Conservation (phyloP, 1,284 basidiomycete genomes). For the Cystobasidium slooffiae region DNA sequence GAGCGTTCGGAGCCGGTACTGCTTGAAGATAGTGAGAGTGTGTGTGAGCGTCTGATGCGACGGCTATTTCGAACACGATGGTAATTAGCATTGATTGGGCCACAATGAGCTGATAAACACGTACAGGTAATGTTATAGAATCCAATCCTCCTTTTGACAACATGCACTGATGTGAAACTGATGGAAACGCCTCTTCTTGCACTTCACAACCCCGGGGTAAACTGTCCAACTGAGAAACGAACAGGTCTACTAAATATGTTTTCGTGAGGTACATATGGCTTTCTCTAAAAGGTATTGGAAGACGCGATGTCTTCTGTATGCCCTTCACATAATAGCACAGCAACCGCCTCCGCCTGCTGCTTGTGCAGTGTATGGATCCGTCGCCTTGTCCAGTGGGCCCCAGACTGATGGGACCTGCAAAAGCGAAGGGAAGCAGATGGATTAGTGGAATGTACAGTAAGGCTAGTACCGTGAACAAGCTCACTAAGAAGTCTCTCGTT, state of each 20-base stretch:
- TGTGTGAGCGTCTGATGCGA: background rate
- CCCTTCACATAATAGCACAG: slow-evolving; percentile 61
- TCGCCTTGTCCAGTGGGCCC: slow-evolving; percentile 85
- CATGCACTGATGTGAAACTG: slow-evolving; percentile 16
- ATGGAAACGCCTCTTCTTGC: background rate
- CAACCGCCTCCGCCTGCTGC: slow-evolving; percentile 63
- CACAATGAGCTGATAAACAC: background rate
- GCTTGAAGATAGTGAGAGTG: background rate
- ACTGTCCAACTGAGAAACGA: no score
- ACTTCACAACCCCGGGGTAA: background rate
- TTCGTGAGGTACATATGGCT: no score
- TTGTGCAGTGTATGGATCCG: slow-evolving; percentile 84
- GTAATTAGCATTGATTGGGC: no score
- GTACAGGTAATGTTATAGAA: background rate
- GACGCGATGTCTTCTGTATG: background rate
- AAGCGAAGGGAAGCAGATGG: background rate
- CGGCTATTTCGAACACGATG: no score
- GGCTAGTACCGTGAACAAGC: background rate
- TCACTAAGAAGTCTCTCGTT: slow-evolving; percentile 76
- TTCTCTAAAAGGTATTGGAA: no score
- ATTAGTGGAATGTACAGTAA: background rate
- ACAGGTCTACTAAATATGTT: no score
- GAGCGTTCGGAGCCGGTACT: background rate
- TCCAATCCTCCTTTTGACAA: background rate
- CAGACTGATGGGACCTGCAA: slow-evolving; percentile 81